phyloP scores from a whole-genome alignment of 495 filamentous ascomycete species.

The Neurospora terricola region DNA sequence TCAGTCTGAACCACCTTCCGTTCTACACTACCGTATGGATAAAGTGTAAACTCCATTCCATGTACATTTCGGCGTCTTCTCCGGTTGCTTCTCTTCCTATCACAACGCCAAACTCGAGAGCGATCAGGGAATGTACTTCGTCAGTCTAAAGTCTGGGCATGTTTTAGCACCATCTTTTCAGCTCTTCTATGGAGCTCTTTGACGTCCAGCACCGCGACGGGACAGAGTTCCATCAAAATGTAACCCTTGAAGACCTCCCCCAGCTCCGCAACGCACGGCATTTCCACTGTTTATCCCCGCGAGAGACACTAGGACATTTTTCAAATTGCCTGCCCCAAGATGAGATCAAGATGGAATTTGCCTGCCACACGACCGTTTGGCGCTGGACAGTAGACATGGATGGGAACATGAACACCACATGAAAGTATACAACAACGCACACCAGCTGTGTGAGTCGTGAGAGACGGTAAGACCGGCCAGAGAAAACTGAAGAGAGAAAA shows the following conservation, averaged over 20 bases:
- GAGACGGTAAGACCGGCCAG: not conserved
- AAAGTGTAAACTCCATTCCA: not conserved
- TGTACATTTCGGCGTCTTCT: not conserved
- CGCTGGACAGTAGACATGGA: not conserved
- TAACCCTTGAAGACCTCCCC: not conserved
- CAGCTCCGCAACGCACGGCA: not conserved
- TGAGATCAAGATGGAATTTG: not conserved
- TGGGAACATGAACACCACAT: not conserved
- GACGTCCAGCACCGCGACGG: no score
- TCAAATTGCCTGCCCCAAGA: not conserved
- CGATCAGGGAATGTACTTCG: not conserved
- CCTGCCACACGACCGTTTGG: not conserved
- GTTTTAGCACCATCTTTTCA: not conserved
- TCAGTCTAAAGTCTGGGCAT: not conserved
- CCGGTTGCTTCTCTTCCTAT: not conserved
- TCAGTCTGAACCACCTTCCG: not conserved
- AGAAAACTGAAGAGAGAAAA: not conserved
- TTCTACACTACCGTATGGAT: not conserved
- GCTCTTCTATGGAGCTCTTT: no score
- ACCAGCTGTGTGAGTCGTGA: not conserved
- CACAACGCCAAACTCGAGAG: not conserved
- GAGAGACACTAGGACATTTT: not conserved
- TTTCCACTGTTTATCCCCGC: not conserved
- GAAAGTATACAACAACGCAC: not conserved
- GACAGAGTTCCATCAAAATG: not conserved